These are phyloP conservation scores for Lyophyllum semitale DNA, from an alignment of 768 basidiomycete species.

Conservation along the genomic window DNA sequence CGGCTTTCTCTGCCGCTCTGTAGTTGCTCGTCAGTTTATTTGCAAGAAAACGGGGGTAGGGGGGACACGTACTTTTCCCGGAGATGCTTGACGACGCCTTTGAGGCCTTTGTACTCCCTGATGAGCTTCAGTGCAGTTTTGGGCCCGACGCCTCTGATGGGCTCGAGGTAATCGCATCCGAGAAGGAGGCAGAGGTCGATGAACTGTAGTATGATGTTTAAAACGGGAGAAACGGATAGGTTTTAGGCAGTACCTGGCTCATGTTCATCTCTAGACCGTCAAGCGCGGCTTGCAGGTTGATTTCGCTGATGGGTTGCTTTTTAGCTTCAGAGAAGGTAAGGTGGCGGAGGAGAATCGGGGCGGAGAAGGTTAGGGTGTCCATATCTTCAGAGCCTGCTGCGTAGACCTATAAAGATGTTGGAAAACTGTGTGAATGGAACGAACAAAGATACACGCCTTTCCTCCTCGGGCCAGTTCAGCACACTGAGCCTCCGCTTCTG, in stretches of 20 bases:
- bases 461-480: slow-evolving; percentile 97
- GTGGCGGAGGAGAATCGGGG: slow-evolving; percentile 92
- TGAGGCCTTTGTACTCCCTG: slow-evolving; percentile 75
- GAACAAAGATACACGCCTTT: slow-evolving; percentile 51
- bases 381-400: slow-evolving; percentile 99
- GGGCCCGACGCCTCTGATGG: slow-evolving; percentile 95
- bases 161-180: slow-evolving; percentile 98
- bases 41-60: neutral
- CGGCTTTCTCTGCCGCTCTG: slow-evolving; percentile 48
- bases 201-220: slow-evolving; percentile 54
- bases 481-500: slow-evolving; percentile 98
- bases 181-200: slow-evolving; percentile 95
- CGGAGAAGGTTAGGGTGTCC: slow-evolving; percentile 96
- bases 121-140: slow-evolving; percentile 94
- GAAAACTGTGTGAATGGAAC: neutral
- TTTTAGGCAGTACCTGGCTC: slow-evolving; percentile 61
- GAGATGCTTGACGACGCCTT: slow-evolving; percentile 73
- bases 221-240: neutral
- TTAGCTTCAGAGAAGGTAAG: slow-evolving; percentile 98
- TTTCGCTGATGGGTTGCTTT: slow-evolving; percentile 94
- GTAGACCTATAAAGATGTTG: slow-evolving; percentile 63
- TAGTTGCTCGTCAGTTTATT: neutral
- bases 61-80: slow-evolving; percentile 62
- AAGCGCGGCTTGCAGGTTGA: slow-evolving; percentile 78
- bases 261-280: slow-evolving; percentile 92